Base-by-base conservation (phyloP, 768 basidiomycete species). In the Lepiota brunneoincarnata region DNA sequence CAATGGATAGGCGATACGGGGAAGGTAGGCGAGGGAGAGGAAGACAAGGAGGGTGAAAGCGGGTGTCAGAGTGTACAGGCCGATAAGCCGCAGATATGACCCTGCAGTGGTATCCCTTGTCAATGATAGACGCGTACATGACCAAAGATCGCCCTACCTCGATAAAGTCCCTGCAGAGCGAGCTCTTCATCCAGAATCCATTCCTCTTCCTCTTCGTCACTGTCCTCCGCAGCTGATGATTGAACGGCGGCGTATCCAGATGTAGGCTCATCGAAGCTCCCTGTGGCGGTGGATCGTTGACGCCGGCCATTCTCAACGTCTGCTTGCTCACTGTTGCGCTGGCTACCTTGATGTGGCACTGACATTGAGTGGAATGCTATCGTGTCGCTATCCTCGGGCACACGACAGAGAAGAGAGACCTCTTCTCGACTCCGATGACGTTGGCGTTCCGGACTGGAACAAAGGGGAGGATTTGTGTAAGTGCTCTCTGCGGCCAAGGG, bases 1-100 rank as follows among this genome's bases (percentile, higher is more conserved):
- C 17, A 64, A 61, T 12, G 74, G 77, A 70, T 84, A 87, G 20
- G 77, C 68, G 35, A 82, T 53, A 23, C 59, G 50, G 0, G 85
- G 86, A 2, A 85, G 67, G 4, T 72, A 41, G 1, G 81, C 80
- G 23, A 87, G 72, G 36, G 79, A 53, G 3, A 72, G 58, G 61
- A 86, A 82, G 6, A 75, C 65, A 36, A 82, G 44, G 28, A 81
- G 37, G 7, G 77, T 79, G 0, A 79, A 75, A 36, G 83, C 49
- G 1, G 87, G 86, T n/a, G 81, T 81, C 31, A 86, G 67, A 0
- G 77, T 74, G 63, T 89, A 86, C 42, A 84, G 58, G n/a, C 72
- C 65, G 35, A 87, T 48, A 10, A 86, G 65, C 31, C 72, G 74
- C 36, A 62, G 67, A 71, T 89, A 89, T 3, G 86, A 87, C 18